These are phyloP conservation scores for Fulvia fulva DNA, from an alignment of 2,329 filamentous ascomycete species.

Conservation along the genomic window DNA sequence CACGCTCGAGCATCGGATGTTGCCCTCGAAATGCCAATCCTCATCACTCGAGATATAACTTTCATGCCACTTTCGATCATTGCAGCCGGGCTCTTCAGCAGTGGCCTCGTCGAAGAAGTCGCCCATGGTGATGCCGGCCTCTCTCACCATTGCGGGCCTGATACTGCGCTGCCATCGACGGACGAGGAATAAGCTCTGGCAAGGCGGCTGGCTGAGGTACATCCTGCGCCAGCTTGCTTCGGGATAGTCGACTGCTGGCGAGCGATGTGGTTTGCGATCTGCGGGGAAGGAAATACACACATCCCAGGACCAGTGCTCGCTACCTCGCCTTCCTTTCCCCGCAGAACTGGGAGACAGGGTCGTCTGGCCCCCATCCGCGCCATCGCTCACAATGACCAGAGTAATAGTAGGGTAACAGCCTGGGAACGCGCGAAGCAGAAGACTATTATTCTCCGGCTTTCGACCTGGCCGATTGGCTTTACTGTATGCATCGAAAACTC, in stretches of 20 bases:
- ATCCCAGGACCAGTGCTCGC: constrained; percentile 34
- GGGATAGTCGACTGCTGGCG: constrained; percentile 25
- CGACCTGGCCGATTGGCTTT: constrained; percentile 21
- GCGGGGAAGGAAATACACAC: constrained; percentile 32
- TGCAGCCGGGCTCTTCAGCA: constrained; percentile 12
- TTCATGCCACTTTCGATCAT: constrained; percentile 28
- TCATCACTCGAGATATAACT: constrained; percentile 31
- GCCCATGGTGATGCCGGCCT: constrained; percentile 33
- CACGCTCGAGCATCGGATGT: constrained; percentile 26
- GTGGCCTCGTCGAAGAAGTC: constrained; percentile 28
- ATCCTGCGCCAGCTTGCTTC: constrained; percentile 35
- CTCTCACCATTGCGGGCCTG: constrained; percentile 25
- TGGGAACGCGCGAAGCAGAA: constrained; percentile 32
- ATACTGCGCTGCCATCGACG: constrained; percentile 28
- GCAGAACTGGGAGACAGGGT: neutral
- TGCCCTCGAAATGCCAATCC: constrained; percentile 37
- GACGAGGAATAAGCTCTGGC: constrained; percentile 30
- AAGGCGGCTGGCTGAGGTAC: constrained; percentile 35
- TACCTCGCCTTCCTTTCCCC: constrained; percentile 4
- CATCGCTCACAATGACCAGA: constrained; percentile 27
- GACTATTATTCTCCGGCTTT: constrained; percentile 34
- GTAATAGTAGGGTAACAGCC: constrained; percentile 35
- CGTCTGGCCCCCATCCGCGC: constrained; percentile 6
- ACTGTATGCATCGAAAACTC: constrained; percentile 22
- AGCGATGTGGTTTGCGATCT: constrained; percentile 14